Percentiles rank a stretch among this genome's conserved stretches.
Evolutionary conservation across 148 eudicot species (phyloP).

Genomic region (Rhododendron williamsianum): DNA sequence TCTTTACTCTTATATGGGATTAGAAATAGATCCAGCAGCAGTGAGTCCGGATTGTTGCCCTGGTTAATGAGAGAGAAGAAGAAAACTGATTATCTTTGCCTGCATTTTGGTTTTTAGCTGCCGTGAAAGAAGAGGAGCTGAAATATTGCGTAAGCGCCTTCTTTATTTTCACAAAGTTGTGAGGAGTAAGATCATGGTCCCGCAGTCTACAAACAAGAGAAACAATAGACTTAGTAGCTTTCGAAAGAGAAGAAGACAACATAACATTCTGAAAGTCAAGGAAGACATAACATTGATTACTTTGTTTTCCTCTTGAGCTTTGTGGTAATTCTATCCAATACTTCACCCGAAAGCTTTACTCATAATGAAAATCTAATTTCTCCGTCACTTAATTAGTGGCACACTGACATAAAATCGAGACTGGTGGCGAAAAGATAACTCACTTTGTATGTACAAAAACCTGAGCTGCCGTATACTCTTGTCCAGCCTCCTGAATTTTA

Average conservation of each 20-base stretch:
- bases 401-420: not conserved
- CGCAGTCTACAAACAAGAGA: constrained; percentile 42
- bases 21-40: constrained; percentile 35
- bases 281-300: not conserved
- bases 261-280: not conserved
- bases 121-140: constrained; percentile 52
- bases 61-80: constrained; percentile 13
- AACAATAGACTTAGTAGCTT: not conserved
- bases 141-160: constrained; percentile 55
- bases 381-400: not conserved
- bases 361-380: not conserved
- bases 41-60: constrained; percentile 22
- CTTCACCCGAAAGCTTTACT: not conserved
- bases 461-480: constrained; percentile 70
- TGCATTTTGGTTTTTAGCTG: constrained; percentile 29
- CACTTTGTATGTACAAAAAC: constrained; percentile 86
- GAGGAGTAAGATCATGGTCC: constrained; percentile 55
- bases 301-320: not conserved
- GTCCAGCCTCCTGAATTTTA: constrained; percentile 59
- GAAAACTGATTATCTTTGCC: constrained; percentile 20
- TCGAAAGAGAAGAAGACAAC: not conserved
- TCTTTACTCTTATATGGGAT: constrained; percentile 55
- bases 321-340: not conserved
- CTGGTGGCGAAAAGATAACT: constrained; percentile 12
- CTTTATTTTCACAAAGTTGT: constrained; percentile 35